Evolutionary conservation across 495 filamentous ascomycete species (phyloP).

Genomic region (Tetracladium marchalianum): DNA sequence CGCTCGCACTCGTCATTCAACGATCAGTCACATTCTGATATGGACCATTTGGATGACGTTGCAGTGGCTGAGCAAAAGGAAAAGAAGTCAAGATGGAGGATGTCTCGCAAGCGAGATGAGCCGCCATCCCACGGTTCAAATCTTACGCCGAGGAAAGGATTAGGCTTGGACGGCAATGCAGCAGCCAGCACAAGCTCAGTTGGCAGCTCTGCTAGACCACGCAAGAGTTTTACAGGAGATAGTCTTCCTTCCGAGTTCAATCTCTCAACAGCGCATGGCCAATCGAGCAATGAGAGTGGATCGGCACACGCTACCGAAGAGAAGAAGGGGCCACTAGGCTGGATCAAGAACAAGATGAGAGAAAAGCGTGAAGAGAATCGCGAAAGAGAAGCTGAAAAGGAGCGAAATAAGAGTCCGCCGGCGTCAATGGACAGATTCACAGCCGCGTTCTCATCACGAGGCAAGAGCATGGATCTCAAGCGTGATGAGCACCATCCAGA

Average conservation of each 20-base stretch:
- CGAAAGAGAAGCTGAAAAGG: conserved; percentile 20
- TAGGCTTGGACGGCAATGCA: conserved; percentile 53
- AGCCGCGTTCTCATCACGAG: conserved; percentile 2
- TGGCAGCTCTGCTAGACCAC: conserved; percentile 44
- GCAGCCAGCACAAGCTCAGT: conserved; percentile 61
- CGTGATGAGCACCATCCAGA: conserved; percentile 11
- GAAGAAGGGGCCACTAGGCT: conserved; percentile 65
- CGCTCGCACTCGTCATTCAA: conserved; percentile 67
- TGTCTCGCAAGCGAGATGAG: conserved; percentile 55
- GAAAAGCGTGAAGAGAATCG: conserved; percentile 55
- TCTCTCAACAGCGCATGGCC: conserved; percentile 28
- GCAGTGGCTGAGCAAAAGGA: conserved; percentile 40
- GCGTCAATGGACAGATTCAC: conserved; percentile 14
- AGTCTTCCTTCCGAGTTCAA: conserved; percentile 16
- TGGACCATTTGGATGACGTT: conserved; percentile 56
- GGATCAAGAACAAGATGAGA: conserved; percentile 76
- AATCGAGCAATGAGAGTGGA: conserved; percentile 26
- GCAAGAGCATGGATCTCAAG: conserved; percentile 19
- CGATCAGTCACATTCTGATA: conserved; percentile 51
- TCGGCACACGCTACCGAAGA: conserved; percentile 35
- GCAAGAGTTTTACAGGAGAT: conserved; percentile 49
- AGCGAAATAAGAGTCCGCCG: conserved; percentile 20
- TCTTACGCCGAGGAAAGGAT: conserved; percentile 34
- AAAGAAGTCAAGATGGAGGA: conserved; percentile 64
- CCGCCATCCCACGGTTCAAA: conserved; percentile 22